Conservation (phyloP, 106 monocot genomes). For the Chionographis japonica region DNA sequence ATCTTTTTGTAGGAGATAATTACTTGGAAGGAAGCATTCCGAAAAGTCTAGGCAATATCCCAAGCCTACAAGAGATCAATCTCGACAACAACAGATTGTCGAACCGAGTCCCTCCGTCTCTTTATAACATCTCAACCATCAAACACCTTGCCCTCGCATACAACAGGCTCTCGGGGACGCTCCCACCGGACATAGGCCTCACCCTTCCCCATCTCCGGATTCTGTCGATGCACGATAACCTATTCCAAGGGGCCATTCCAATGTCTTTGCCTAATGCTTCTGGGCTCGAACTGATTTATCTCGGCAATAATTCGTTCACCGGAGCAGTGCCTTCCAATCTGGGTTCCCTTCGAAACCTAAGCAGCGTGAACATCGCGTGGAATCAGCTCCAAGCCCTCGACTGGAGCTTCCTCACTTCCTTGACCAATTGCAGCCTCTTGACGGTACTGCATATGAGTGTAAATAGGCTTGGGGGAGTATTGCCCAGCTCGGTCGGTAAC, state of each 20-base stretch:
- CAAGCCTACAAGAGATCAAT: not conserved
- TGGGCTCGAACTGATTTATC: not conserved
- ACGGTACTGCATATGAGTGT: too few species aligned
- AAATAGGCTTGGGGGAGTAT: too few species aligned
- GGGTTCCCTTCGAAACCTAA: slow-evolving; percentile 6
- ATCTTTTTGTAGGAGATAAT: not conserved
- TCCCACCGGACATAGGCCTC: slow-evolving; percentile 12
- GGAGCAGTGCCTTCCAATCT: slow-evolving; percentile 25
- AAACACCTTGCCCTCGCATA: not conserved
- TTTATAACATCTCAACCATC: slow-evolving; percentile 21
- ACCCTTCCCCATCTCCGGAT: slow-evolving; percentile 21
- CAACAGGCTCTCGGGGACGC: slow-evolving; percentile 16
- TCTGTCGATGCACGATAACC: slow-evolving; percentile 15
- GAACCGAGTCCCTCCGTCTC: not conserved
- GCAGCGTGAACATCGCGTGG: not conserved
- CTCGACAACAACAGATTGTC: not conserved
- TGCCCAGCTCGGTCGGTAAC: too few species aligned
- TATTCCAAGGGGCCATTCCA: slow-evolving; percentile 32
- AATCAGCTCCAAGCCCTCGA: slow-evolving; percentile 24
- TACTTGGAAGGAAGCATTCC: slow-evolving; percentile 10
- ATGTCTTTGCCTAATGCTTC: slow-evolving; percentile 17
- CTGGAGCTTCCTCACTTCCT: slow-evolving; percentile 25
- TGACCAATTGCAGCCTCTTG: too few species aligned
- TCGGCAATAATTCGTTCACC: slow-evolving; percentile 12
- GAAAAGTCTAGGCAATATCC: not conserved